Conservation (phyloP, 2,329 filamentous ascomycete species). For the Beauveria sp. region DNA sequence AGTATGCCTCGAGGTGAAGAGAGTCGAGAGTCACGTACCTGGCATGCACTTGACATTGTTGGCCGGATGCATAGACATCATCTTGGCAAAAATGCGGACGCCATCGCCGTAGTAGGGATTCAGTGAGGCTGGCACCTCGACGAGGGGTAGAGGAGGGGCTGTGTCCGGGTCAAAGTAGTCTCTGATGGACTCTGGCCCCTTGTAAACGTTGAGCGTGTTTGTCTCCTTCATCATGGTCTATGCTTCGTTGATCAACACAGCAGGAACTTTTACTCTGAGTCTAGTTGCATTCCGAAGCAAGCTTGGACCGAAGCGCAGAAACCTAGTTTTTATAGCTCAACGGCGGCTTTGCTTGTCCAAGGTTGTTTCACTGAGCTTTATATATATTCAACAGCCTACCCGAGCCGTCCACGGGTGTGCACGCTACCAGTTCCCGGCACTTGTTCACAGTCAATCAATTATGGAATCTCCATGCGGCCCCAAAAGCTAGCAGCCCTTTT, state of each 20-base stretch:
- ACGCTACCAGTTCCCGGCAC: background rate
- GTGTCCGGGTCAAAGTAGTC: constrained; percentile 53
- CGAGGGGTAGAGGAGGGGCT: constrained; percentile 50
- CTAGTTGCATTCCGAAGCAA: too few species aligned
- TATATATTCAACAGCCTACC: background rate
- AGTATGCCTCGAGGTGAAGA: background rate
- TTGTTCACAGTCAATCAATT: background rate
- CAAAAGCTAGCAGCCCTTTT: background rate
- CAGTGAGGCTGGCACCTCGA: constrained; percentile 49
- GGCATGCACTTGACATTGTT: constrained; percentile 60
- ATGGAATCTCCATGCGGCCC: background rate
- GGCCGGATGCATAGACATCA: constrained; percentile 57
- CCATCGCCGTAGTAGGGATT: constrained; percentile 52
- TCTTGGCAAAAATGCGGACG: constrained; percentile 57
- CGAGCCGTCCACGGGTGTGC: too few species aligned
- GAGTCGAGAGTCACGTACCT: constrained; percentile 25
- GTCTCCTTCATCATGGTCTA: background rate
- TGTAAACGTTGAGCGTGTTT: constrained; percentile 46
- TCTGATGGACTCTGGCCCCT: constrained; percentile 46
- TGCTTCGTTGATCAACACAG: background rate
- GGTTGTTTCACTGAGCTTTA: background rate
- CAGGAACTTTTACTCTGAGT: background rate
- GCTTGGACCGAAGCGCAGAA: background rate
- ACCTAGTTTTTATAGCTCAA: background rate
- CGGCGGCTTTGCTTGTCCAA: background rate